Conservation (phyloP, 2,329 filamentous ascomycete species). For the Graphilbum fragrans region DNA sequence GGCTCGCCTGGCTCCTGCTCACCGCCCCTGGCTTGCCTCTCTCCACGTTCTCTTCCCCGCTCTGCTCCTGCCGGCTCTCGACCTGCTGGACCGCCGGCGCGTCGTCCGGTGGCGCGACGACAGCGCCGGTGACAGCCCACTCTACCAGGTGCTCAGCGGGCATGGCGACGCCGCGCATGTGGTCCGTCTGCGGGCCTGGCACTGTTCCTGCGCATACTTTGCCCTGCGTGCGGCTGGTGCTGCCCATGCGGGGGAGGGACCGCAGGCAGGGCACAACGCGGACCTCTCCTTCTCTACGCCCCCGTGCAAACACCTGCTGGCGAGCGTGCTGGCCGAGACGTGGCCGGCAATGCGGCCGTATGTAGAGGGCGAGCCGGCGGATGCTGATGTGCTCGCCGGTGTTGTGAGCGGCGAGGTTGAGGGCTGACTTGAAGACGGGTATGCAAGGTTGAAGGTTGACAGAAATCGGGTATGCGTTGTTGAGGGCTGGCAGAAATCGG, state of each 20-base stretch:
- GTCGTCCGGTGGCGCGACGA: conserved; percentile 36
- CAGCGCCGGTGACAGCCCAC: conserved; percentile 1
- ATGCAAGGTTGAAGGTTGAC: too few relatives aligned
- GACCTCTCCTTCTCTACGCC: conserved; percentile 15
- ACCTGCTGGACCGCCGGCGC: conserved; percentile 70
- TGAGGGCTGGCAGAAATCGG: too few relatives aligned
- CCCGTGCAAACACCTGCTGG: conserved; percentile 81
- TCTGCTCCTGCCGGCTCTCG: conserved; percentile 71
- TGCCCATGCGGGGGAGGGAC: conserved; percentile 6
- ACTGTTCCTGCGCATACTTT: conserved; percentile 82
- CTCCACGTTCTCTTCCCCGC: conserved; percentile 78
- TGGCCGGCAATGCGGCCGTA: conserved; percentile 46
- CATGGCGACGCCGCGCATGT: conserved; percentile 39
- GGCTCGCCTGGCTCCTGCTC: conserved; percentile 20
- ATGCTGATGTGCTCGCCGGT: conserved; percentile 56
- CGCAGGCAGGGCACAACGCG: conserved; percentile 3
- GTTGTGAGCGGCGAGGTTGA: conserved; percentile 36
- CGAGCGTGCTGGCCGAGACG: conserved; percentile 61
- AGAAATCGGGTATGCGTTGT: too few relatives aligned
- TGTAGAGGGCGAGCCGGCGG: conserved; percentile 21
- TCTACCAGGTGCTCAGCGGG: conserved; percentile 11
- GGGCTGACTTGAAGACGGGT: not conserved
- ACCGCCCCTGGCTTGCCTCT: conserved; percentile 53
- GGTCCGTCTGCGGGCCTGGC: conserved; percentile 67
- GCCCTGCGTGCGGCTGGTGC: conserved; percentile 34